Evolutionary conservation across 2,329 filamentous ascomycete genomes (phyloP).

Genomic region (Beauveria pseudobassiana): DNA sequence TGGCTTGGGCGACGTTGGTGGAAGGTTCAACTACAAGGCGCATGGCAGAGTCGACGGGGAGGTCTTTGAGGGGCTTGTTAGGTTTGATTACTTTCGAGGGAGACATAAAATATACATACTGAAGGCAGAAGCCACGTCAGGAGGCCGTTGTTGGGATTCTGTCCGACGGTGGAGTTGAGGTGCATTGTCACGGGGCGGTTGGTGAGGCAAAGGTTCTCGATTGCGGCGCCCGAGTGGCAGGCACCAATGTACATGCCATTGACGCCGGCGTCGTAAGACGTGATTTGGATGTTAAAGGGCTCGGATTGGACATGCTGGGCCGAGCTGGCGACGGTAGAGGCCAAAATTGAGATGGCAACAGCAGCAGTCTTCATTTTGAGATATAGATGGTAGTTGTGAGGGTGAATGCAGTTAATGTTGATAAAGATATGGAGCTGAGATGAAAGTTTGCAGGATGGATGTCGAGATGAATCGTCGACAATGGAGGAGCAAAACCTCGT

Average conservation of each 20-base stretch:
- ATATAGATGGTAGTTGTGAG: neutral
- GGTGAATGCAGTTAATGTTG: neutral
- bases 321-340: neutral
- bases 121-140: slow-evolving; percentile 8
- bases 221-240: slow-evolving; percentile 10
- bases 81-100: neutral
- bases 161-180: neutral
- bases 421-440: neutral
- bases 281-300: slow-evolving; percentile 7
- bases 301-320: slow-evolving; percentile 5
- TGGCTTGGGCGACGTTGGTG: slow-evolving; percentile 8
- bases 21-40: neutral
- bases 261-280: neutral
- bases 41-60: slow-evolving; percentile 1
- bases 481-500: neutral
- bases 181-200: slow-evolving; percentile 5
- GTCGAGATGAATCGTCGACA: neutral
- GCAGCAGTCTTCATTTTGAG: slow-evolving; percentile 9
- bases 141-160: neutral
- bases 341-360: neutral
- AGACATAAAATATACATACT: neutral
- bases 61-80: neutral
- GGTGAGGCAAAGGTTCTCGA: slow-evolving; percentile 4
- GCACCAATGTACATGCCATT: slow-evolving; percentile 5
- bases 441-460: neutral